Conservation (phyloP, 257 asterid genomes). For the Salvia rosmarinus region DNA sequence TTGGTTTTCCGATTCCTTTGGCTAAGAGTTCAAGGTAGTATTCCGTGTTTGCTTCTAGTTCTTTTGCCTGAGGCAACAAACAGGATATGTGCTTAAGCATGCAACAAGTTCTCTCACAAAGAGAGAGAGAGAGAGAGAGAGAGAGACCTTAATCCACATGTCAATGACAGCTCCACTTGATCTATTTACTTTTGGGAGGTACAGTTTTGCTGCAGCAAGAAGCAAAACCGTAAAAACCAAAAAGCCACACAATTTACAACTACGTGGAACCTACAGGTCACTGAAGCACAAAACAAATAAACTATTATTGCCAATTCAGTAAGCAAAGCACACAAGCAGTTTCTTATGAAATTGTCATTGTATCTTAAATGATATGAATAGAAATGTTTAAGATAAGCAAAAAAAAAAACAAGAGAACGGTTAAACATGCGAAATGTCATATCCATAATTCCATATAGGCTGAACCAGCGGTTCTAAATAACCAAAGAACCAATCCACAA, state of each 20-base stretch:
- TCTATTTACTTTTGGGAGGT: constrained; percentile 77
- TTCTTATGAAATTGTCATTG: not conserved
- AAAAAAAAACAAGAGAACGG: not conserved
- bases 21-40: constrained; percentile 72
- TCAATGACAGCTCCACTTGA: constrained; percentile 82
- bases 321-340: not conserved
- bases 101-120: not conserved
- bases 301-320: not conserved
- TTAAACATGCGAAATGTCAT: not conserved
- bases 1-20: constrained; percentile 79
- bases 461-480: not conserved
- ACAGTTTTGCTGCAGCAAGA: constrained; percentile 71
- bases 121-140: constrained; percentile 31
- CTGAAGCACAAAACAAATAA: not conserved
- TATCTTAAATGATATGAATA: not conserved
- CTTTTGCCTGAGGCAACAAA: constrained; percentile 65
- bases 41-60: constrained; percentile 73
- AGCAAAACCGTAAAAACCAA: not conserved
- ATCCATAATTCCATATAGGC: not conserved
- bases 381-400: not conserved
- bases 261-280: not conserved
- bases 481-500: not conserved
- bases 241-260: not conserved
- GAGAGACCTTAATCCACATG: constrained; percentile 91
- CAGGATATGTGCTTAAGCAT: constrained; percentile 9